Conservation (phyloP, 2,329 filamentous ascomycete genomes). For the Colletotrichum camelliae region DNA sequence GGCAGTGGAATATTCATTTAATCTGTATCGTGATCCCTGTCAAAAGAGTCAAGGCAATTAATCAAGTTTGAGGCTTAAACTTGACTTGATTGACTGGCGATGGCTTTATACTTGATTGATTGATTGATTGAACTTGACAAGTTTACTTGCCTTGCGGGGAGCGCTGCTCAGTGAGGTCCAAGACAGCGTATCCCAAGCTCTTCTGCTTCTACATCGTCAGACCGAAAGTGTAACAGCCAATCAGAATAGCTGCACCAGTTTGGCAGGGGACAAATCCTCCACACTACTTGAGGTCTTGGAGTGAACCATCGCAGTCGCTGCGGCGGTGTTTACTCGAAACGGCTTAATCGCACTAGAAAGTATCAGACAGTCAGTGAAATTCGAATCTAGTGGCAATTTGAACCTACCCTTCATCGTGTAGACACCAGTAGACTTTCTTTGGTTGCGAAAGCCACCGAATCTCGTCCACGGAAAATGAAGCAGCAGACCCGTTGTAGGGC, state of each 20-base stretch:
- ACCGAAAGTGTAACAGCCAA: background rate
- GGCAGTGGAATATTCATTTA: too few species aligned
- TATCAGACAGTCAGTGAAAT: background rate
- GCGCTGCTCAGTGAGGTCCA: background rate
- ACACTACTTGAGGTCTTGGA: background rate
- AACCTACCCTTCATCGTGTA: background rate
- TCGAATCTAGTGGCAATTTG: background rate
- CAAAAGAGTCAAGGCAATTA: too few species aligned
- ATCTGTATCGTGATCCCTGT: too few species aligned
- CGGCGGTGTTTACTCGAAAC: background rate
- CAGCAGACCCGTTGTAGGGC: background rate
- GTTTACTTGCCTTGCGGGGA: too few species aligned
- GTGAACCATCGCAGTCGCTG: background rate
- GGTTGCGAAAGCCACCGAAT: background rate
- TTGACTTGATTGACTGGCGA: too few species aligned
- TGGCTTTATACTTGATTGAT: too few species aligned
- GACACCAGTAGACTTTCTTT: background rate
- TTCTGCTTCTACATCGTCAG: background rate
- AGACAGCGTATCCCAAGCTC: background rate
- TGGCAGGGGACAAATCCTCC: background rate
- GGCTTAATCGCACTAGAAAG: background rate
- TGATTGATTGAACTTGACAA: too few species aligned
- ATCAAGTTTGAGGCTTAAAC: too few species aligned
- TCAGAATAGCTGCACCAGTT: background rate
- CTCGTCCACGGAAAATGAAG: background rate